Evolutionary conservation across 352 stramenopile species (phyloP).

Genomic region (Globisporangium ultimum): DNA sequence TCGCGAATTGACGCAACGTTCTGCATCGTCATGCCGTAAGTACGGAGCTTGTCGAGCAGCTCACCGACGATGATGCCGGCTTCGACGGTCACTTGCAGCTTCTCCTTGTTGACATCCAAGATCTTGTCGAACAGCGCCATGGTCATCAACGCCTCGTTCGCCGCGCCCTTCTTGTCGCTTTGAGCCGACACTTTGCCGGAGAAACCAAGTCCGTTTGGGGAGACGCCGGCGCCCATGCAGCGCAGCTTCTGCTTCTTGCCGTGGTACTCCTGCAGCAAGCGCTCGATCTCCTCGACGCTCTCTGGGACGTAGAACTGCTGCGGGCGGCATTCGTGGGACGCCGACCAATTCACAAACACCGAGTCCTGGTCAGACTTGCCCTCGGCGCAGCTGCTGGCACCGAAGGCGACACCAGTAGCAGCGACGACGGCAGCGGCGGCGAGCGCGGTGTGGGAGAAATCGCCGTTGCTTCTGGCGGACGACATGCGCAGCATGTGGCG

Average conservation of each 20-base stretch:
- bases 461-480: not conserved
- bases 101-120: slow-evolving; percentile 86
- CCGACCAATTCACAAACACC: slow-evolving; percentile 82
- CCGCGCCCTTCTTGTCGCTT: slow-evolving; percentile 16
- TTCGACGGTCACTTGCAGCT: slow-evolving; percentile 92
- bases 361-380: slow-evolving; percentile 42
- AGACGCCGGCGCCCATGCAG: slow-evolving; percentile 95
- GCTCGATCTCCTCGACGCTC: slow-evolving; percentile 65
- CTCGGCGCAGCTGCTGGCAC: slow-evolving; percentile 8
- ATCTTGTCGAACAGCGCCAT: slow-evolving; percentile 93
- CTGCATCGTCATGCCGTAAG: slow-evolving; percentile 93
- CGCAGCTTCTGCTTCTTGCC: slow-evolving; percentile 79
- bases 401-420: slow-evolving; percentile 14
- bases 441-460: slow-evolving; percentile 9
- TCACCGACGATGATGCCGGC: slow-evolving; percentile 71
- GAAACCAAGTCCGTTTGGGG: slow-evolving; percentile 96
- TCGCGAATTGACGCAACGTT: slow-evolving; percentile 99
- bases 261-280: slow-evolving; percentile 56
- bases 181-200: slow-evolving; percentile 21
- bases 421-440: slow-evolving; percentile 12
- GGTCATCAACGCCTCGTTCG: slow-evolving; percentile 84
- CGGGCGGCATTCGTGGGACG: slow-evolving; percentile 70
- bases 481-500: not conserved
- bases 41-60: slow-evolving; percentile 68
- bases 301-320: slow-evolving; percentile 67